A percentile compares a stretch with the other conserved stretches of the same genome.
Evolutionary conservation across 1,284 basidiomycete genomes (phyloP).

Genomic region (Fereydounia khargensis): DNA sequence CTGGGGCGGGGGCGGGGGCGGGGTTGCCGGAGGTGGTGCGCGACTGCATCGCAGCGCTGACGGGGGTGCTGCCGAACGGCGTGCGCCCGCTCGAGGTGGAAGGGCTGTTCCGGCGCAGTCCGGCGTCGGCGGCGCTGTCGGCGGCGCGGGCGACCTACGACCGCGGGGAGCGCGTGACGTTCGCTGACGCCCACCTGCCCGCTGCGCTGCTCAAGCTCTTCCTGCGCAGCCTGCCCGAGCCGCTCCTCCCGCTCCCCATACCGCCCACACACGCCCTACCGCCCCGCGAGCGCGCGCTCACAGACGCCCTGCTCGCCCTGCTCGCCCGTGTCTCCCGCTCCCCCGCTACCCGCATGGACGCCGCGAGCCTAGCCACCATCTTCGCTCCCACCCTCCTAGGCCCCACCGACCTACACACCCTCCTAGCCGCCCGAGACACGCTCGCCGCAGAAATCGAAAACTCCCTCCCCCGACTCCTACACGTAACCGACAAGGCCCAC

Average conservation of each 20-base stretch:
- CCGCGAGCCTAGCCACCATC: constrained; percentile 75
- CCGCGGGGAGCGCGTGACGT: constrained; percentile 76
- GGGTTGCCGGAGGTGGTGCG: constrained; percentile 73
- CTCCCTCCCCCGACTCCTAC: too few relatives aligned
- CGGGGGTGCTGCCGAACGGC: constrained; percentile 8
- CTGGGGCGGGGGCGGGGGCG: constrained; percentile 72
- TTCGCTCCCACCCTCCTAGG: constrained; percentile 72
- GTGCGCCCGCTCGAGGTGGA: constrained; percentile 68
- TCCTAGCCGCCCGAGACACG: too few relatives aligned
- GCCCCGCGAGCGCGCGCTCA: constrained; percentile 69
- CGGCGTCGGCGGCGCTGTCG: constrained; percentile 68
- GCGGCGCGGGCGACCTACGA: constrained; percentile 78
- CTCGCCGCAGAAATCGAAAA: too few relatives aligned
- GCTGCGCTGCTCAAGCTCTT: constrained; percentile 82
- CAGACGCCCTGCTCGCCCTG: constrained; percentile 63
- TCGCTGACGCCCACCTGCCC: constrained; percentile 73
- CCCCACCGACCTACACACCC: too few relatives aligned
- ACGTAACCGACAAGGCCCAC: too few relatives aligned
- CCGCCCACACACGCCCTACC: too few relatives aligned
- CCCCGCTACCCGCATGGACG: constrained; percentile 73
- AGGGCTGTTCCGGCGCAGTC: constrained; percentile 75
- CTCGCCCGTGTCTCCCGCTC: constrained; percentile 73
- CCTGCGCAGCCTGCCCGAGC: constrained; percentile 72
- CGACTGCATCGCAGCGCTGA: constrained; percentile 71
- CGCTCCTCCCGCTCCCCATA: constrained; percentile 70